Evolutionary conservation across 345 rosid species (phyloP), one percentile per base, ranked within the genome.

Genomic region (Durio zibethinus): DNA sequence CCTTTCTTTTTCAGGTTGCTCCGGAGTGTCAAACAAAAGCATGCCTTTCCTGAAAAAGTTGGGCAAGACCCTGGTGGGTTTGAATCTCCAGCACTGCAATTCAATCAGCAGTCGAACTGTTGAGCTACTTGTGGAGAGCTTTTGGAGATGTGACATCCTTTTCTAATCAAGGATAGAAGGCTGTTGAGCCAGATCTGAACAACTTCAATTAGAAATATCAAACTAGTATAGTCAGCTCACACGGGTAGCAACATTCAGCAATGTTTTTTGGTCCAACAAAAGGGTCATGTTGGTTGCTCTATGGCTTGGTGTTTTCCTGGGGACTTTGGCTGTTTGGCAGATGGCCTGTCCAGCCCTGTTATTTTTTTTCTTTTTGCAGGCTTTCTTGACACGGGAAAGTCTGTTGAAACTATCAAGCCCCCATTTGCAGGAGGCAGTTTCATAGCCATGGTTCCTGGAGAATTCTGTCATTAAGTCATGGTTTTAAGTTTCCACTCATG

Each of bases 81-180:
- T 91, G 84, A 91, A 89, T 75, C 83, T 91, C 70, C 87, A 86
- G 75, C 86, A 81, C 79, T 91, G 96, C 86, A 85, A 85, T 72
- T 84, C 85, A 29, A 83, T 91, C 73, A 88, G 89, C 83, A 76
- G 84, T 73, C n/a, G 84, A 78, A 40, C 83, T 7, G 81, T 85
- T 12, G 86, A 86, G 38, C 60, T 63, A 23, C 93, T 91, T 14
- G 81, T 86, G 40, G 90, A 84, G 71, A 85, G 78, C 29, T 67
- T 90, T 25, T 90, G 96, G 93, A 85, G 92, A 76, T 91, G 96
- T 18, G 93, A 89, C 79, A 87, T 90, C 75, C 92, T 91, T 60
- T 87, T 75, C 66, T 90, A 64, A 83, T 43, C 40, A 48, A 56
- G 23, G 56, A 75, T 38, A 59, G 74, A 56, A 70, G 10, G 76